These are phyloP conservation scores for Taxillus chinensis DNA, from an alignment of 164 flowering plant species.

Conservation along the genomic window DNA sequence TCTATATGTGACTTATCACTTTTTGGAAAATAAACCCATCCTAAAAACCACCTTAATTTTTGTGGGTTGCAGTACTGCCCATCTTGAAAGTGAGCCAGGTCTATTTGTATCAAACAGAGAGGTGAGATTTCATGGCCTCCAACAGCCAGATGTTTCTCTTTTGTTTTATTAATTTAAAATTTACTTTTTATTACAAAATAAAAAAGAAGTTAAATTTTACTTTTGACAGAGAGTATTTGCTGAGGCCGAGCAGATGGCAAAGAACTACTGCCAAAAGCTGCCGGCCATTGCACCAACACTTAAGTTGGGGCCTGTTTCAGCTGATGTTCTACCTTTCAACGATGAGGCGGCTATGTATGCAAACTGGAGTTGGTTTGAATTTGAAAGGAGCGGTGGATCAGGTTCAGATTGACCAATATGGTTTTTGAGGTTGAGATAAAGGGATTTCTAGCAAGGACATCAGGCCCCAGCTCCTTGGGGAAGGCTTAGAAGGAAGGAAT, in stretches of 20 bases:
- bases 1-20: too few species aligned
- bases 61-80: slow-evolving; percentile 54
- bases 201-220: background rate
- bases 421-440: background rate
- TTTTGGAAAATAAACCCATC: too few species aligned
- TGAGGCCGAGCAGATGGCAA: slow-evolving; percentile 87
- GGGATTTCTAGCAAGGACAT: too few species aligned
- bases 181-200: background rate
- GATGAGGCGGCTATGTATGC: slow-evolving; percentile 53
- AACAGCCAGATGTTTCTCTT: too few species aligned
- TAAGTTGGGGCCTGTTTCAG: slow-evolving; percentile 30
- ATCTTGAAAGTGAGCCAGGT: slow-evolving; percentile 91
- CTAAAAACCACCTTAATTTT: background rate
- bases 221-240: slow-evolving; percentile 57
- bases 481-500: too few species aligned
- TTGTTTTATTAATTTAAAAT: too few species aligned
- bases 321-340: slow-evolving; percentile 34
- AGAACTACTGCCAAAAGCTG: slow-evolving; percentile 56
- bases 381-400: slow-evolving; percentile 29
- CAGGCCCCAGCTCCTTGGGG: too few species aligned
- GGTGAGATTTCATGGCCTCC: slow-evolving; percentile 23
- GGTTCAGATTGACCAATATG: slow-evolving; percentile 9
- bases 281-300: slow-evolving; percentile 21
- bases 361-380: slow-evolving; percentile 88
- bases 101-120: slow-evolving; percentile 69